Evolutionary conservation across 257 asterid genomes (phyloP).

Genomic region (Voacanga thouarsii): DNA sequence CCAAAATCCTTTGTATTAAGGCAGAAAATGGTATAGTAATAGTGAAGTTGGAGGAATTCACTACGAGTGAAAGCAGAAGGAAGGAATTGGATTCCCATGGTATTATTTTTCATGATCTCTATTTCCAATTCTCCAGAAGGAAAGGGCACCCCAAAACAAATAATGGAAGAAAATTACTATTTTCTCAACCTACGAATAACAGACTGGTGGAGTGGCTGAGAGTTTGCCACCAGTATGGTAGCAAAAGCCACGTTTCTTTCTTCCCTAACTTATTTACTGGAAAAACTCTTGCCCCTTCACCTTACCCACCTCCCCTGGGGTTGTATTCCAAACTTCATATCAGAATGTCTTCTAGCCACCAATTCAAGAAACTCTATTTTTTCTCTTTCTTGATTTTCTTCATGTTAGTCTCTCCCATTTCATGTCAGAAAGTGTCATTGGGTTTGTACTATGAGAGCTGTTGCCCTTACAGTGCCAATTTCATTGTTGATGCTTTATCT

Average conservation of each 20-base stretch:
- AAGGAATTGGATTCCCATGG: not conserved
- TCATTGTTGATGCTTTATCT: conserved; percentile 32
- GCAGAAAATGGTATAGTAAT: not conserved
- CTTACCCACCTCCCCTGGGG: not conserved
- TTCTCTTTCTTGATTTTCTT: conserved; percentile 21
- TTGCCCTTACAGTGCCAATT: conserved; percentile 41
- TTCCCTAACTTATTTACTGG: not conserved
- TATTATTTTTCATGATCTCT: not conserved
- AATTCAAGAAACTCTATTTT: conserved; percentile 18
- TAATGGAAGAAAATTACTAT: not conserved
- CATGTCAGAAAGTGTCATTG: conserved; percentile 29
- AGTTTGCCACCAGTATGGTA: not conserved
- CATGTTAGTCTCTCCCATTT: conserved; percentile 16
- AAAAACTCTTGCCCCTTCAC: not conserved
- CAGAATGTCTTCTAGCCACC: conserved; percentile 23
- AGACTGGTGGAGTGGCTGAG: not conserved
- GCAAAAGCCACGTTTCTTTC: not conserved
- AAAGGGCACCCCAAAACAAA: not conserved
- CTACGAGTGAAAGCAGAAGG: not conserved
- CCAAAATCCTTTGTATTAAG: not conserved
- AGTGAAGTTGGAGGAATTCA: not conserved
- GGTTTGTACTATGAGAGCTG: conserved; percentile 35
- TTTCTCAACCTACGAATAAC: not conserved
- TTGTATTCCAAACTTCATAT: not conserved
- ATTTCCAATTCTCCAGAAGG: not conserved